Base-by-base conservation (phyloP, 331 rosid species). In the Prunus yedoensis region DNA sequence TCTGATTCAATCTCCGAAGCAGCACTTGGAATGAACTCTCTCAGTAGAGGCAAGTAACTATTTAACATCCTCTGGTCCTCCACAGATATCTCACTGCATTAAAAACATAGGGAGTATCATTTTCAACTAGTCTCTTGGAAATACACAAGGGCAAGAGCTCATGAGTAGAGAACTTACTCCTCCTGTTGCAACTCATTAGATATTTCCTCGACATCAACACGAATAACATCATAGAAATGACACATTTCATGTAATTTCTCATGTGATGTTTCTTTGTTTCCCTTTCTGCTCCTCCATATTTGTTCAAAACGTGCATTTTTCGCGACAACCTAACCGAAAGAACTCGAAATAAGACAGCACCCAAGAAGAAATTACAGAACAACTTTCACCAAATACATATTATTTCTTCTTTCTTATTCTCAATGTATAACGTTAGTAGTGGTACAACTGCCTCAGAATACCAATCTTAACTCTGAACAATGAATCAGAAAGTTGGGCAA, bases 231-330 rank as follows among this genome's bases (percentile, higher is more conserved):
- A 78, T 92, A 92, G 77, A 94, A 84, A 41, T 83, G 86, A 78
- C 94, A 94, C 73, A 88, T 81, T 74, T 87, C 96, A 66, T 80
- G 89, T 56, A 94, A 77, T 60, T 84, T 84, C 18, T 79, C 87
- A 68, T 84, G 79, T 10, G 49, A 67, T 74, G 80, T 78, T 70
- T 83, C 91, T 73, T 83, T 79, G 76, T 80, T 80, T 30, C 81
- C 92, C 77, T 80, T 87, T 81, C 99, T 85, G 67, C 96, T 90
- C 84, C 91, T 92, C 97, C 96, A 94, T 89, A 94, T 86, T 86
- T 94, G 97, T 74, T 94, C 90, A 83, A 92, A 94, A 72, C 97
- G 97, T 45, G 96, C 96, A 85, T 88, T 85, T 87, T 90, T 89
- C 58, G 90, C 92, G 14, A 63, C 70, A 73, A 80, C 78, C 97